phyloP scores from a whole-genome alignment of 164 flowering plant species.

The Tinospora cordifolia region DNA sequence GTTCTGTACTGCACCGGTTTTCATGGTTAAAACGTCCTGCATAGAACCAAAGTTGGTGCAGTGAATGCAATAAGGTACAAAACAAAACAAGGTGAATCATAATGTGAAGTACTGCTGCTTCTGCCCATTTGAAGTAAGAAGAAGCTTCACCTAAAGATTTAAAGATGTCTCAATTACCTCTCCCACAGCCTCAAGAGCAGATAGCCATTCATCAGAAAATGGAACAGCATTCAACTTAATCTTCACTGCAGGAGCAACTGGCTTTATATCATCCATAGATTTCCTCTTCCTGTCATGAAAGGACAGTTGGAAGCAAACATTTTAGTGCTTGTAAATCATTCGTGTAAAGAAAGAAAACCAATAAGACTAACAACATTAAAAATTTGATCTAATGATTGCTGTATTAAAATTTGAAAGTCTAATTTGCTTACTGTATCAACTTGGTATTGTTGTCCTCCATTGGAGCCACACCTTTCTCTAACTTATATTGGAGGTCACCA shows the following conservation, averaged over 20 bases:
- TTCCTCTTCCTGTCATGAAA: conserved; percentile 33
- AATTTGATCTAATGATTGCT: neutral
- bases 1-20: conserved; percentile 87
- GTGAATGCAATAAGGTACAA: neutral
- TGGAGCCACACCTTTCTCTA: conserved; percentile 7
- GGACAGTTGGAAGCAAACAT: neutral
- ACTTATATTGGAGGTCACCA: conserved; percentile 4
- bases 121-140: neutral
- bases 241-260: conserved; percentile 22
- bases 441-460: conserved; percentile 13
- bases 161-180: conserved; percentile 46
- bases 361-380: neutral
- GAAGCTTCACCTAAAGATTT: too few species aligned
- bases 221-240: conserved; percentile 58
- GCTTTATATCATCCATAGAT: conserved; percentile 21
- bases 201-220: conserved; percentile 95
- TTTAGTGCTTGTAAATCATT: neutral
- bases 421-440: conserved; percentile 23
- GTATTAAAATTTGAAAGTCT: conserved; percentile 1
- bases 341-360: neutral
- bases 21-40: conserved; percentile 75
- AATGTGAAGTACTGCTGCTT: too few species aligned
- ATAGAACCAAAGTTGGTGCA: conserved; percentile 8
- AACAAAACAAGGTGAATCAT: neutral
- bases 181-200: conserved; percentile 92